Evolutionary conservation across 345 rosid species (phyloP).

Genomic region (Linum usitatissimum): DNA sequence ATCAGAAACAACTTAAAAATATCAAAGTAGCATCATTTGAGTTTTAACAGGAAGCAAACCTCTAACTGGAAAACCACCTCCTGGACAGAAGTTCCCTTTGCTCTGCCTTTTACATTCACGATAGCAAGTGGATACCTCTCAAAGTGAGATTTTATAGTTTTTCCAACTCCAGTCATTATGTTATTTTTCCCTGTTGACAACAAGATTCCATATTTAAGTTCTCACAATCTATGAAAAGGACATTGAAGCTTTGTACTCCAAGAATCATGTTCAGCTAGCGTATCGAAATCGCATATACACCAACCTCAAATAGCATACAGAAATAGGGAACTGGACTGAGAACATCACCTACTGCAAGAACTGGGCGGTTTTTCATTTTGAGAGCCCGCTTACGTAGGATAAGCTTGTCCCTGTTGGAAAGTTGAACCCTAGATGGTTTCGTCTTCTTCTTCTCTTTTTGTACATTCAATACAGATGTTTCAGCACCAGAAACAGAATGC

Average conservation of each 20-base stretch:
- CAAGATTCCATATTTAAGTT: neutral
- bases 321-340: neutral
- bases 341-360: conserved; percentile 65
- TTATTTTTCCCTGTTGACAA: conserved; percentile 60
- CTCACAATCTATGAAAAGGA: neutral
- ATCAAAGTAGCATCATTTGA: neutral
- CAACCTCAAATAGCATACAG: too few species aligned
- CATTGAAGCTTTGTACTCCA: too few species aligned
- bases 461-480: conserved; percentile 15
- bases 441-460: conserved; percentile 18
- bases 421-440: conserved; percentile 25
- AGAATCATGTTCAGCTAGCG: neutral
- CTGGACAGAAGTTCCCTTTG: conserved; percentile 84
- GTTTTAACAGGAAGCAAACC: conserved; percentile 27
- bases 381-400: conserved; percentile 86
- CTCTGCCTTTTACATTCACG: conserved; percentile 85
- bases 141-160: conserved; percentile 60
- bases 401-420: conserved; percentile 81
- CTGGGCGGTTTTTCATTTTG: conserved; percentile 68
- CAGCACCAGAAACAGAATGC: conserved; percentile 13
- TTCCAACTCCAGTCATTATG: conserved; percentile 65
- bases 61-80: conserved; percentile 75
- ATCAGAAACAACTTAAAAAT: neutral
- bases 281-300: neutral
- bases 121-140: conserved; percentile 71